Base-by-base conservation (phyloP, 2,329 filamentous ascomycete species). In the Phialophora macrospora region DNA sequence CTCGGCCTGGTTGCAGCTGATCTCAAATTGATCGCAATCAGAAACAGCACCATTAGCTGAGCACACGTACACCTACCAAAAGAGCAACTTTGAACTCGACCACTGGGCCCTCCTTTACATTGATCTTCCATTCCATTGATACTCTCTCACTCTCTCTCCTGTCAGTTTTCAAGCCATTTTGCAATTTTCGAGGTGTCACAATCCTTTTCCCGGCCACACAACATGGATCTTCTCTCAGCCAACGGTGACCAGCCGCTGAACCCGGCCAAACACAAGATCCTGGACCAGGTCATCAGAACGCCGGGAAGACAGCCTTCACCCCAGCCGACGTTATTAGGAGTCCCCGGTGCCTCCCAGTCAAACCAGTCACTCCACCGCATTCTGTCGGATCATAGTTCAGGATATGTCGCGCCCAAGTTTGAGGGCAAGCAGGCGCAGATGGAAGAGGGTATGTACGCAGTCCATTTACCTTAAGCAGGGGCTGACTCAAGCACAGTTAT, bases 331-430 rank as follows among this genome's bases (percentile, higher is more conserved):
- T 92, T 97, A 78, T 84, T 97, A 77, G 90, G 86, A 72, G 84
- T 93, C 24, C 89, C 90, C 14, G 83, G 85, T 63, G 78, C 80
- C 74, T 79, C 80, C 75, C 73, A 81, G 44, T 74, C 75, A 41
- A 77, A 78, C 70, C 86, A 87, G 64, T 72, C 70, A 17, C 64
- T 70, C 9, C 88, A 92, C 76, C 87, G 90, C 63, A 84, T 94
- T 63, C 82, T 98, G 65, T 91, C 93, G 22, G 95, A 95, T 71
- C 90, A 92, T 72, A 95, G 93, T 32, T 90, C 96, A 44, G 95
- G 95, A 75, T 99, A 99, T 81, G 89, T 96, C 70, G 93, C 95
- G 26, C 93, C 94, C 55, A 92, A 93, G 68, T 99, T 99, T 76
- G 89, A 92, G 77, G 95, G 94, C 77, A 97, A 96, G 82, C 84